Percentiles rank a stretch among this genome's conserved stretches.
Evolutionary conservation across 768 basidiomycete genomes (phyloP).

Genomic region (Termitomyces sp.): DNA sequence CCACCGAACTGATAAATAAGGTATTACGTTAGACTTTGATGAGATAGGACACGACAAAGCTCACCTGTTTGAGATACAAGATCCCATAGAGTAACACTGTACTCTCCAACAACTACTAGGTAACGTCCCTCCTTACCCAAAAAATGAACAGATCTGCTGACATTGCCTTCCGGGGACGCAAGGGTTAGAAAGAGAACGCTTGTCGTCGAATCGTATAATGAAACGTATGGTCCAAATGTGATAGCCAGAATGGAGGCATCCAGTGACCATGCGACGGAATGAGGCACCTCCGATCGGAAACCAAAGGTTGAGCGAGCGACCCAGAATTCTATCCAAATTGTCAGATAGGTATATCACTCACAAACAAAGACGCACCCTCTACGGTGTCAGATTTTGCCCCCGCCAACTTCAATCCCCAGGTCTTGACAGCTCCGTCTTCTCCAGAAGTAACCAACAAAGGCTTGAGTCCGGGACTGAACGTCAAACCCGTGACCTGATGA

Average conservation of each 20-base stretch:
- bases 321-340: slow-evolving; percentile 57
- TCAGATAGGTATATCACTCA: background rate
- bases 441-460: slow-evolving; percentile 63
- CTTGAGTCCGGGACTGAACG: slow-evolving; percentile 53
- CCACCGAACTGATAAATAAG: slow-evolving; percentile 50
- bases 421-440: slow-evolving; percentile 69
- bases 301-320: slow-evolving; percentile 65
- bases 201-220: slow-evolving; percentile 67
- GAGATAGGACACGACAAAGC: slow-evolving; percentile 15
- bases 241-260: slow-evolving; percentile 86
- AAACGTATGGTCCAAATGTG: slow-evolving; percentile 57
- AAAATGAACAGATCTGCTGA: slow-evolving; percentile 48
- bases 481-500: slow-evolving; percentile 51
- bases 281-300: slow-evolving; percentile 65
- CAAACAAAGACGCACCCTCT: slow-evolving; percentile 41
- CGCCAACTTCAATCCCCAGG: slow-evolving; percentile 62
- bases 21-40: background rate
- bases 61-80: slow-evolving; percentile 55
- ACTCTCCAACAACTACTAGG: slow-evolving; percentile 46
- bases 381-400: slow-evolving; percentile 37
- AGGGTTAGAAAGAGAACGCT: slow-evolving; percentile 57
- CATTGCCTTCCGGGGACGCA: slow-evolving; percentile 46
- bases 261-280: slow-evolving; percentile 67
- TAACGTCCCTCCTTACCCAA: slow-evolving; percentile 69
- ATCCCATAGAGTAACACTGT: slow-evolving; percentile 67